Evolutionary conservation across 805 yeast genomes (phyloP).

Genomic region (Geotrichum ghanense): DNA sequence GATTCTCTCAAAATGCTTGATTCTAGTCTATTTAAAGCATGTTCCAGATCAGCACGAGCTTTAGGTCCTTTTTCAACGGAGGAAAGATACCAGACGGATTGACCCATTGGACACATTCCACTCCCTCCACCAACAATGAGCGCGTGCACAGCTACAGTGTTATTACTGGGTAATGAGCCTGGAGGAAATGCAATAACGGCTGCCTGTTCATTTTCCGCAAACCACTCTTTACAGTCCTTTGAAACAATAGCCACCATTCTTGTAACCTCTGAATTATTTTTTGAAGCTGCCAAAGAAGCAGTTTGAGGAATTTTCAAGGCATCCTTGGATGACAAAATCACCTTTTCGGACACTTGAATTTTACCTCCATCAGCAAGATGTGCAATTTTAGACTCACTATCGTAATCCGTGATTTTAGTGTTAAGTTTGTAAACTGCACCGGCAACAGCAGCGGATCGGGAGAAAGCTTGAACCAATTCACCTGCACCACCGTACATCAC

Average conservation of each 20-base stretch:
- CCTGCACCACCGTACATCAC: slow-evolving; percentile 95
- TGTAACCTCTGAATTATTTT: slow-evolving; percentile 35
- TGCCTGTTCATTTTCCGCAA: slow-evolving; percentile 69
- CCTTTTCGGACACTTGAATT: slow-evolving; percentile 67
- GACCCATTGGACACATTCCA: slow-evolving; percentile 79
- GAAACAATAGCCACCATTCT: slow-evolving; percentile 75
- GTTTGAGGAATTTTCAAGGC: slow-evolving; percentile 6
- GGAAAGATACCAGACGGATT: slow-evolving; percentile 82
- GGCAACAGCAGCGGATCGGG: slow-evolving; percentile 96
- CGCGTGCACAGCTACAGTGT: slow-evolving; percentile 71
- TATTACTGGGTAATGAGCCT: slow-evolving; percentile 51
- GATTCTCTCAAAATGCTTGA: slow-evolving; percentile 71
- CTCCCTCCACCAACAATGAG: slow-evolving; percentile 79
- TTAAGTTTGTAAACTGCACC: slow-evolving; percentile 87
- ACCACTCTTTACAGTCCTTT: slow-evolving; percentile 87
- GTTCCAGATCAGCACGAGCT: slow-evolving; percentile 54
- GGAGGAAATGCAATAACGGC: slow-evolving; percentile 92
- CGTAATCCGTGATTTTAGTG: slow-evolving; percentile 53
- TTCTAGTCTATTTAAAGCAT: slow-evolving; percentile 74
- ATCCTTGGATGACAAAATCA: slow-evolving; percentile 51
- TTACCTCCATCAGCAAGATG: slow-evolving; percentile 50
- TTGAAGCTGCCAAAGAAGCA: slow-evolving; percentile 23
- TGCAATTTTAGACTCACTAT: slow-evolving; percentile 57
- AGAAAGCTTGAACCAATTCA: slow-evolving; percentile 91
- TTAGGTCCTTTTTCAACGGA: slow-evolving; percentile 55